These are phyloP conservation scores for Moniliophthora roreri DNA, from an alignment of 1,284 basidiomycete species.

Conservation along the genomic window DNA sequence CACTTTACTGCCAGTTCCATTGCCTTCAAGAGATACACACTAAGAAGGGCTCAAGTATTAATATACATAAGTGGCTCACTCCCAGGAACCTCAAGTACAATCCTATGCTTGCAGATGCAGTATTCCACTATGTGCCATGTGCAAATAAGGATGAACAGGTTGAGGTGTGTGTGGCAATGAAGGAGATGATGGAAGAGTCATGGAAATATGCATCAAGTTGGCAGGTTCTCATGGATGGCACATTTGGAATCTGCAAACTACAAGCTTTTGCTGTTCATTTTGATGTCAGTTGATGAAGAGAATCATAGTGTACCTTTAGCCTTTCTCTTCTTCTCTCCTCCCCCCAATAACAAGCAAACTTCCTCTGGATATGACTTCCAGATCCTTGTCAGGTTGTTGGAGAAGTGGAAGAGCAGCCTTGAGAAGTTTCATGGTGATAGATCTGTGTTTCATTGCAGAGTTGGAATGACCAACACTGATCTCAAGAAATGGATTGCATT, in stretches of 20 bases:
- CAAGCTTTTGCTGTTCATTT: slow-evolving; percentile 21
- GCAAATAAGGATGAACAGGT: slow-evolving; percentile 13
- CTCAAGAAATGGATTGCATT: slow-evolving; percentile 20
- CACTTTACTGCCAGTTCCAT: too few species aligned
- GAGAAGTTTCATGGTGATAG: not conserved
- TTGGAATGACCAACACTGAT: slow-evolving; percentile 26
- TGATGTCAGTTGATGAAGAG: slow-evolving; percentile 21
- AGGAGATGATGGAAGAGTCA: slow-evolving; percentile 21
- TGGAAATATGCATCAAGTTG: slow-evolving; percentile 20
- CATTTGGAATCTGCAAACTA: slow-evolving; percentile 23
- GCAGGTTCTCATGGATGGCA: slow-evolving; percentile 19
- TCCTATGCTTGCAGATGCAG: not conserved
- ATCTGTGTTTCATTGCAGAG: slow-evolving; percentile 17
- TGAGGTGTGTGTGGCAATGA: slow-evolving; percentile 15
- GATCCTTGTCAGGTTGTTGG: slow-evolving; percentile 20
- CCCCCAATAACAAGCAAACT: slow-evolving; percentile 17
- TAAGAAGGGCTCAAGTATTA: too few species aligned
- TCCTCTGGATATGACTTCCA: slow-evolving; percentile 19
- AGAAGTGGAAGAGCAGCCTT: slow-evolving; percentile 13
- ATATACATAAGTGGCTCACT: too few species aligned
- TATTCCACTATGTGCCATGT: slow-evolving; percentile 11
- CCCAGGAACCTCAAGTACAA: too few species aligned
- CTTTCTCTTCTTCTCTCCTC: slow-evolving; percentile 24
- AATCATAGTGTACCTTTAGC: slow-evolving; percentile 22
- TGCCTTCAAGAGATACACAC: too few species aligned